Base-by-base conservation (phyloP, 495 filamentous ascomycete genomes). In the Rhizodiscina lignyota region DNA sequence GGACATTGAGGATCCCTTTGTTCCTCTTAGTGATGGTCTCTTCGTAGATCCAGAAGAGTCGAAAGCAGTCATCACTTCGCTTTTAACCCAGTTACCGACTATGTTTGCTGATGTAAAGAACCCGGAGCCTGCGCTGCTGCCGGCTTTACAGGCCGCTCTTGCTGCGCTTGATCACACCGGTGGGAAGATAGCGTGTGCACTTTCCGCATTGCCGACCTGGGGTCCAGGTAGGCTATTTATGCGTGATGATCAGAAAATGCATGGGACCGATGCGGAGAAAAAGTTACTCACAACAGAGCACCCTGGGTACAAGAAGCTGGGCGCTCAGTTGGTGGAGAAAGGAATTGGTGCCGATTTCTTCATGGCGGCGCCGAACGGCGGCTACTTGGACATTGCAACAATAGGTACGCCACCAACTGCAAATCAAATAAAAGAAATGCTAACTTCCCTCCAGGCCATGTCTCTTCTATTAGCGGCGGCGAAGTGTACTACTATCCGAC, bases 31-130 rank as follows among this genome's bases (percentile, higher is more conserved):
- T 43, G 79, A 93, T 32, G 86, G 86, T 6, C 62, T 96, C 2
- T 94, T 99, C 55, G 87, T 94, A 3, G 89, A 99, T 53, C 86
- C 91, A 6, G 80, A 92, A 48, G 81, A 93, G 53, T 89, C 85
- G 18, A 85, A 79, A 55, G 63, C 74, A 3, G 73, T 91, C 35
- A 92, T 99, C 45, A 81, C 74, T 15, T 76, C 78, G 18, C 67
- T 99, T n/a, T 59, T 99, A 18, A 68, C 65, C 6, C 70, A 72
- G 44, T 65, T 96, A 31, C 89, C 89, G 10, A 67, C 62, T 4
- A 75, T 96, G 42, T 99, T 96, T 54, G 72, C 82, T 8, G 64
- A 74, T 22, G 68, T 85, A 40, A 93, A 87, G 51, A 82, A 79
- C 46, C 82, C 89, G 3, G 87, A 94, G 47, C 79, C 85, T 3